Evolutionary conservation across 1,284 basidiomycete genomes (phyloP).

Genomic region (Hymenochaete sp.): DNA sequence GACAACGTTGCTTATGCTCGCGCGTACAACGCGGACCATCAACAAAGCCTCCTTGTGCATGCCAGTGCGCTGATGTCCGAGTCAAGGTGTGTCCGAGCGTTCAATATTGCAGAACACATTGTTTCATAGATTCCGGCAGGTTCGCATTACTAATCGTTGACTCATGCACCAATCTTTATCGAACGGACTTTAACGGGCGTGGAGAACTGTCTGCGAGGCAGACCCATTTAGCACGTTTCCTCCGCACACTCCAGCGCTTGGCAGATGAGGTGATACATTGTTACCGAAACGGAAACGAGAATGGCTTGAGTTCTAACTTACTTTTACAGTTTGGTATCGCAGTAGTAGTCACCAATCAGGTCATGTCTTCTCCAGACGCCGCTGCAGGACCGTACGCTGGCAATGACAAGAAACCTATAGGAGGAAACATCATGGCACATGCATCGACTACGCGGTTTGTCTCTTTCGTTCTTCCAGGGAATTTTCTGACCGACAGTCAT

Average conservation of each 20-base stretch:
- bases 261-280: slow-evolving; percentile 80
- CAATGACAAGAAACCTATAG: slow-evolving; percentile 97
- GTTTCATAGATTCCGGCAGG: slow-evolving; percentile 34
- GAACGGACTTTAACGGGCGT: slow-evolving; percentile 93
- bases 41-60: slow-evolving; percentile 81
- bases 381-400: slow-evolving; percentile 81
- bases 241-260: slow-evolving; percentile 85
- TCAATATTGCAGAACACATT: slow-evolving; percentile 13
- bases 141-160: slow-evolving; percentile 97
- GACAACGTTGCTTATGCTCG: slow-evolving; percentile 99
- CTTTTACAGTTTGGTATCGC: slow-evolving; percentile 82
- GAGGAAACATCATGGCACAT: slow-evolving; percentile 94
- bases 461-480: too few relatives aligned
- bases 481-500: slow-evolving; percentile 1
- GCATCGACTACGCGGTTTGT: slow-evolving; percentile 84
- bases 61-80: slow-evolving; percentile 97
- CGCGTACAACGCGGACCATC: slow-evolving; percentile 98
- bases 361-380: slow-evolving; percentile 96
- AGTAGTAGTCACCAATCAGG: slow-evolving; percentile 97
- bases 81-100: slow-evolving; percentile 58
- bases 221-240: slow-evolving; percentile 94
- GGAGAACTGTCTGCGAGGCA: slow-evolving; percentile 95
- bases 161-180: slow-evolving; percentile 92
- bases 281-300: too few relatives aligned
- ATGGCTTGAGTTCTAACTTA: slow-evolving; percentile 15